Evolutionary conservation across 1,284 basidiomycete species (phyloP).

Genomic region (Moesziomyces globuligerus): DNA sequence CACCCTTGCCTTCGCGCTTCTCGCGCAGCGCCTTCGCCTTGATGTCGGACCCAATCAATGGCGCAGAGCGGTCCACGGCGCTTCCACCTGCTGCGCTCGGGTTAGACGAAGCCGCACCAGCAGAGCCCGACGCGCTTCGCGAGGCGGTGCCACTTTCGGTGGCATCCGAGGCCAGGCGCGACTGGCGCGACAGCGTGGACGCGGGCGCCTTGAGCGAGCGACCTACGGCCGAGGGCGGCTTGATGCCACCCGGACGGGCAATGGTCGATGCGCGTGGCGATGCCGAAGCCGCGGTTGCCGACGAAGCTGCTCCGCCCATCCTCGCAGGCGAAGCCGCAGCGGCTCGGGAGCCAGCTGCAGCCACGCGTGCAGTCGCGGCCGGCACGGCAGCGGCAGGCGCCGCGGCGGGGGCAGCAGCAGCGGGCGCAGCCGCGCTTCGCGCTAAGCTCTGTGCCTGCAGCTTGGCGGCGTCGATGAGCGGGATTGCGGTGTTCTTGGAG

Average conservation of each 20-base stretch:
- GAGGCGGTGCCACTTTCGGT: constrained; percentile 19
- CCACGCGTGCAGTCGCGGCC: constrained; percentile 7
- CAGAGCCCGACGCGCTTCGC: constrained; percentile 29
- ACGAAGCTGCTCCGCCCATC: constrained; percentile 2
- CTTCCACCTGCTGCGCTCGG: constrained; percentile 30
- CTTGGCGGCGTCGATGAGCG: constrained; percentile 80
- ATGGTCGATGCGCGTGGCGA: constrained; percentile 37
- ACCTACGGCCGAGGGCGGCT: constrained; percentile 50
- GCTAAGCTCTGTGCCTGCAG: constrained; percentile 45
- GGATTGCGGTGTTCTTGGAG: constrained; percentile 83
- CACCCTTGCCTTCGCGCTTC: constrained; percentile 77
- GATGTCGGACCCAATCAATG: constrained; percentile 77
- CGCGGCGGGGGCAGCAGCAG: constrained; percentile 25
- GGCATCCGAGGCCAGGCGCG: constrained; percentile 36
- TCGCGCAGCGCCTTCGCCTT: constrained; percentile 80
- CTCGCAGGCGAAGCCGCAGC: constrained; percentile 27
- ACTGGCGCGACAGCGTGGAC: constrained; percentile 24
- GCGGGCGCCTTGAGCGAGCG: constrained; percentile 52
- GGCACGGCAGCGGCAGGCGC: constrained; percentile 15
- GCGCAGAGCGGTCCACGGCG: constrained; percentile 62
- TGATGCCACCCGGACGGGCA: constrained; percentile 43
- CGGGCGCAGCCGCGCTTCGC: constrained; percentile 49
- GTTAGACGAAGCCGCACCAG: constrained; percentile 7
- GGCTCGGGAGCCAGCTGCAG: constrained; percentile 10
- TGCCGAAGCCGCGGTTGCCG: constrained; percentile 13